Evolutionary conservation across 75 land plant species (phyloP).

Genomic region (Selaginella moellendorffii): DNA sequence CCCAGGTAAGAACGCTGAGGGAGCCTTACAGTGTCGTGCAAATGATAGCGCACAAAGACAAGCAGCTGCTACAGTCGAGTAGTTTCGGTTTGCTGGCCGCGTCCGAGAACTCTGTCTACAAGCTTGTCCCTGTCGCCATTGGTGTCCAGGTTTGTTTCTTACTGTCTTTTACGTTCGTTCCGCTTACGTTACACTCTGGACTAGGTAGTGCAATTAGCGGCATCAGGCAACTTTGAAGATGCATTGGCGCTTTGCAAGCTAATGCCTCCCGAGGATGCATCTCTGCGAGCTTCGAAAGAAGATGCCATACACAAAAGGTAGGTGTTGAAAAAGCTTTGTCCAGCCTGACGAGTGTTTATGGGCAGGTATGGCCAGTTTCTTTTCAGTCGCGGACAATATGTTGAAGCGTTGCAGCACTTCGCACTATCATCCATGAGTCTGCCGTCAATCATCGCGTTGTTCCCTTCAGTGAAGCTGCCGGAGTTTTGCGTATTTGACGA

Average conservation of each 20-base stretch:
- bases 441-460: constrained; percentile 53
- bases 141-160: constrained; percentile 71
- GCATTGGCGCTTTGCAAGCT: constrained; percentile 90
- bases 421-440: constrained; percentile 69
- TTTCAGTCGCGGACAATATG: constrained; percentile 65
- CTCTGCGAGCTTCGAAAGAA: constrained; percentile 79
- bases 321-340: background rate
- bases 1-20: constrained; percentile 71
- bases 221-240: constrained; percentile 90
- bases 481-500: constrained; percentile 16
- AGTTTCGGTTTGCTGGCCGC: constrained; percentile 35
- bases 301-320: constrained; percentile 75
- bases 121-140: constrained; percentile 70
- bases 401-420: constrained; percentile 89
- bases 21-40: constrained; percentile 71
- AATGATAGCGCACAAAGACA: constrained; percentile 65
- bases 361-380: constrained; percentile 71
- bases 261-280: constrained; percentile 88
- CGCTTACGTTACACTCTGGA: too few species aligned
- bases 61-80: constrained; percentile 35
- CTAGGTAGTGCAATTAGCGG: constrained; percentile 91
- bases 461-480: constrained; percentile 64
- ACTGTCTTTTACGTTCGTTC: background rate
- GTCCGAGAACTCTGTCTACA: constrained; percentile 49
- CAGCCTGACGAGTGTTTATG: background rate